Base-by-base conservation (phyloP, 164 flowering plant genomes). In the Vitis labrusca region DNA sequence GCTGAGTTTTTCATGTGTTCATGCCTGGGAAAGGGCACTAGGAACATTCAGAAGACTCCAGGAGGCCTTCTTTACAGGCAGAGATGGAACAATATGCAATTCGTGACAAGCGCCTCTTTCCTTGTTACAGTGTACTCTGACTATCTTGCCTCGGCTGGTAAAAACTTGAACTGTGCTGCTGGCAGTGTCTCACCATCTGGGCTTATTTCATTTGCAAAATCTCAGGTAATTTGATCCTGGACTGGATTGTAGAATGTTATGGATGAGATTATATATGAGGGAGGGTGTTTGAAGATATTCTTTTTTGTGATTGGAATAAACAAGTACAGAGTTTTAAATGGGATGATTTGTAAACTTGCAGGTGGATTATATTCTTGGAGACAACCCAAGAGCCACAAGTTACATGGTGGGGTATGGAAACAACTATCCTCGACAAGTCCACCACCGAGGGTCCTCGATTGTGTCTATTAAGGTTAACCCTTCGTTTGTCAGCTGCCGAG, bases 321-420 rank as follows among this genome's bases (percentile, higher is more conserved):
- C 44, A 37, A 37, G 44, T 3, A 37, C 44, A 37, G 44, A 37
- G 44, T 37, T 37, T 37, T 3, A 37, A 37, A 3, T 37, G 7
- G 44, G 44, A 5, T 37, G 44, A 37, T 37, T 37, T 37, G 10
- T 8, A 1, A 64, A 16, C 11, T 9, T 13, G 16, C 67, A 94
- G 99, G 94, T 90, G 69, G 98, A 94, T 66, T 94, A 94, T 80
- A 87, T 94, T 64, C 96, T 94, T 23, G 99, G 99, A 59, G 96
- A 94, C 87, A 94, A 94, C 77, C 99, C 99, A 7, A 86, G 98
- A 71, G 94, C 91, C 2, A 94, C 97, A 14, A 92, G 98, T 72
- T 94, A 94, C 83, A 91, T 94, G 99, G 98, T 94, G 8, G 99
- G 98, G 5, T 94, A 91, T 62, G 98, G 99, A 37, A 87, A 65